Conservation (phyloP, 129 eudicot species). For the Solidago caesia region DNA sequence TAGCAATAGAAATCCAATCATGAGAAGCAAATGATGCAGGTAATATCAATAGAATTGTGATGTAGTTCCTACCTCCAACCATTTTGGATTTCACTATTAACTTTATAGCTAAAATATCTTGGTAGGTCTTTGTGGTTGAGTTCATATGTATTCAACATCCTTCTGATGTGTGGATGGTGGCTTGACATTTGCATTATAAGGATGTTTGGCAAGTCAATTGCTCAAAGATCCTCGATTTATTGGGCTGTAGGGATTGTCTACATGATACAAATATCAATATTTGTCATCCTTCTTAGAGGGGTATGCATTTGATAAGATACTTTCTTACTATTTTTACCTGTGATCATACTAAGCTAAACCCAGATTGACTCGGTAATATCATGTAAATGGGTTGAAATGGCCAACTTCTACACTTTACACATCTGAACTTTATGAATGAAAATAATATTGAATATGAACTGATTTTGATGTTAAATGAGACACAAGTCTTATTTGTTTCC, state of each 20-base stretch:
- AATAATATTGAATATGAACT: no score
- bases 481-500: no score
- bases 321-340: no score
- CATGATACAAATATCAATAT: conserved; percentile 90
- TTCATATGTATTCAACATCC: conserved; percentile 27
- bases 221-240: conserved; percentile 81
- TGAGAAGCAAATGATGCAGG: conserved; percentile 95
- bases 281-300: conserved; percentile 99
- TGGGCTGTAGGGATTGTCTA: conserved; percentile 96
- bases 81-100: not conserved
- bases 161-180: conserved; percentile 99
- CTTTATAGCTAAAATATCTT: not conserved
- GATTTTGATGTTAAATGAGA: no score
- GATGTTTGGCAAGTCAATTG: conserved; percentile 88
- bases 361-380: not conserved
- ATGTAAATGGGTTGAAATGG: not conserved
- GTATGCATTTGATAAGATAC: conserved; percentile 36
- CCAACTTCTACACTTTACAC: not conserved
- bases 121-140: conserved; percentile 18
- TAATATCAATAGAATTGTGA: conserved; percentile 20
- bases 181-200: conserved; percentile 83
- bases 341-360: no score
- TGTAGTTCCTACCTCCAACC: not conserved
- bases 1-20: conserved; percentile 94
- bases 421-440: not conserved